A percentile compares a stretch with the other conserved stretches of the same genome.
phyloP scores from a whole-genome alignment of 768 basidiomycete species.

The Agrocybe praecox region DNA sequence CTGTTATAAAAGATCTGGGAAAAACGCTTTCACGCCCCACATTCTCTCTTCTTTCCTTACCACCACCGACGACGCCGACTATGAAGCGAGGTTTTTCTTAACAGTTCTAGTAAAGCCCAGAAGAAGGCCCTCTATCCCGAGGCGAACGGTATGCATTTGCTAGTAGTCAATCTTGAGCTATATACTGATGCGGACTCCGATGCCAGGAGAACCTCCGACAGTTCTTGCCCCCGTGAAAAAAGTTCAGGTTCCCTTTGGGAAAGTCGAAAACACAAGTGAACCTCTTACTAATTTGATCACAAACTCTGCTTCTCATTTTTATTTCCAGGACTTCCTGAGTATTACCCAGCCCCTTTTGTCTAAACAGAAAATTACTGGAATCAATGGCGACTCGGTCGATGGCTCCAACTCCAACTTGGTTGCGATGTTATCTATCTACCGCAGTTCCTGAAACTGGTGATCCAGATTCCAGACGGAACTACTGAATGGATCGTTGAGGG shows the following conservation, averaged over 20 bases:
- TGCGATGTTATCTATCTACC: constrained; percentile 5
- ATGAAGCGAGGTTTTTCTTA: constrained; percentile 30
- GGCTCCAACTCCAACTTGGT: background rate
- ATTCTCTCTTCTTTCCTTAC: background rate
- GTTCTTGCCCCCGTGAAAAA: background rate
- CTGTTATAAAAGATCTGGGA: too few relatives aligned
- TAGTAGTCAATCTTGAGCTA: too few relatives aligned
- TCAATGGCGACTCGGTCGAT: background rate
- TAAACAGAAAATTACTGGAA: background rate
- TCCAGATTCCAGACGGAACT: constrained; percentile 3
- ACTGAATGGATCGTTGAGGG: constrained; percentile 7
- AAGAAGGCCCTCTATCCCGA: constrained; percentile 5
- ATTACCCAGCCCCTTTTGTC: background rate
- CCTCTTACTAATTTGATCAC: background rate
- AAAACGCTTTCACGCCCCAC: too few relatives aligned
- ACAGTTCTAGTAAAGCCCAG: constrained; percentile 17
- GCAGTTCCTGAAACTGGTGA: constrained; percentile 2
- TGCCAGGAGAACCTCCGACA: background rate
- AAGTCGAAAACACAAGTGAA: constrained; percentile 1
- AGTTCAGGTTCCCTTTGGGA: constrained; percentile 7
- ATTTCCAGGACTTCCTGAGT: constrained; percentile 1
- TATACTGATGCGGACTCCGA: background rate
- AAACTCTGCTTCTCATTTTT: background rate
- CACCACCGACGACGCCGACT: background rate
- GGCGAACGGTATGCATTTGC: background rate